Base-by-base conservation (phyloP, 1,284 basidiomycete genomes). In the Moesziomyces antarcticus region DNA sequence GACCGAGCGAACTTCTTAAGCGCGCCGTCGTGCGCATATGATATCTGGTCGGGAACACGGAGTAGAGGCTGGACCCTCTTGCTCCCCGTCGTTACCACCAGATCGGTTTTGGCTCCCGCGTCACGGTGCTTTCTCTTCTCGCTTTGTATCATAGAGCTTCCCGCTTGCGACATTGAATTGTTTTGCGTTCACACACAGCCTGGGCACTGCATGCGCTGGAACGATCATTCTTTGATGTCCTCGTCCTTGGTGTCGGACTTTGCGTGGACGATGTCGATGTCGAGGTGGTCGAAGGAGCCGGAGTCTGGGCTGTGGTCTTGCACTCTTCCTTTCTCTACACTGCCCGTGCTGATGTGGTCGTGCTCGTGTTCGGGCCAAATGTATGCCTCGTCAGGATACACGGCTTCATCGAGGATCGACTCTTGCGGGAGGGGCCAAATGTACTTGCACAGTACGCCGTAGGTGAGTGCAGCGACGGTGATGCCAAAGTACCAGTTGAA, bases 401-500 rank as follows among this genome's bases (percentile, higher is more conserved):
- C 61, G 3, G 54, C 56, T 42, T 64, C 56, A 1, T 64, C 46
- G 13, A 65, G 8, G 53, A 69, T n/a, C 40, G 47, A 50, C 41
- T 64, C 48, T 2, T n/a, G 20, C 14, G 66, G 66, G 47, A 69
- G 24, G 33, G 45, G 45, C 61, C 59, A 64, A 8, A 69, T 16
- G 13, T 30, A 65, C 41, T 37, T 58, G 22, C 66, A 69, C 16
- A 64, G 49, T 20, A 69, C 44, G 5, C 21, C 40, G 25, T 69
- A 69, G 16, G 56, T 54, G 16, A 50, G 13, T 9, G 55, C 30
- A 1, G 45, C 60, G 18, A 64, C 61, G 3, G 16, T n/a, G 20
- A 64, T 30, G 5, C 66, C 66, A 53, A 69, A 69, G 50, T 51
- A 60, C 61, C 66, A 69, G 30, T 69, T 69, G 44, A 69, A 69